Evolutionary conservation across 345 rosid genomes (phyloP).

Genomic region (Nasturtium officinale): DNA sequence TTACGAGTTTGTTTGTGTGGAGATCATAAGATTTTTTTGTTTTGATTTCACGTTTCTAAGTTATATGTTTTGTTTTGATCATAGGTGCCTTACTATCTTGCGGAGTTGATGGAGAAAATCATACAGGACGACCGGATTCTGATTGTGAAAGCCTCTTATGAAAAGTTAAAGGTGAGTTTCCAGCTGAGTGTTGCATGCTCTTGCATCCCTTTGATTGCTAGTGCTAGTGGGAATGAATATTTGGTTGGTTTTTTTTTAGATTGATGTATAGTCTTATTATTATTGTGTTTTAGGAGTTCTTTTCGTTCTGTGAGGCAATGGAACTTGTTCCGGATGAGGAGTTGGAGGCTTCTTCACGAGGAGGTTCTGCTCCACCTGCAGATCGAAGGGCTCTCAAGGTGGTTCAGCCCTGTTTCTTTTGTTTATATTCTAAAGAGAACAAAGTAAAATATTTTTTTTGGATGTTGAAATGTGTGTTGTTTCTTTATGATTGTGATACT

Average conservation of each 20-base stretch:
- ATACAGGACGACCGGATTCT: conserved; percentile 64
- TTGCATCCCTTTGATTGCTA: not conserved
- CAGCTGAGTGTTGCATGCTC: not conserved
- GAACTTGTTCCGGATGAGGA: conserved; percentile 79
- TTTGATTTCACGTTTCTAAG: not conserved
- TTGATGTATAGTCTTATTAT: not conserved
- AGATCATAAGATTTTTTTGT: conserved; percentile 13
- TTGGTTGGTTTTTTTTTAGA: not conserved
- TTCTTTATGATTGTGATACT: conserved; percentile 17
- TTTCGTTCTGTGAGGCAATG: conserved; percentile 86
- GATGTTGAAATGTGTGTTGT: not conserved
- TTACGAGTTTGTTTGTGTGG: not conserved
- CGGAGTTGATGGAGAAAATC: conserved; percentile 76
- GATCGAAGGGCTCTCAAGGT: conserved; percentile 93
- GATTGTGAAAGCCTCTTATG: conserved; percentile 58
- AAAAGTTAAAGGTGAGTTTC: conserved; percentile 67
- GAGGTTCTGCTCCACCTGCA: conserved; percentile 54
- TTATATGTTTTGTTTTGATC: not conserved
- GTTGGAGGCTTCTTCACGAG: conserved; percentile 55
- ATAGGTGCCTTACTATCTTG: conserved; percentile 83
- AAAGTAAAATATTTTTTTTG: not conserved
- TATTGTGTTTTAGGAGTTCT: conserved; percentile 61
- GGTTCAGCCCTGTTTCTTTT: conserved; percentile 1
- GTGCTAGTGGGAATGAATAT: conserved; percentile 1
- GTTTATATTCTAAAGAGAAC: not conserved